Conservation (phyloP, 23 red algal species). For the Chondrus crispus region DNA sequence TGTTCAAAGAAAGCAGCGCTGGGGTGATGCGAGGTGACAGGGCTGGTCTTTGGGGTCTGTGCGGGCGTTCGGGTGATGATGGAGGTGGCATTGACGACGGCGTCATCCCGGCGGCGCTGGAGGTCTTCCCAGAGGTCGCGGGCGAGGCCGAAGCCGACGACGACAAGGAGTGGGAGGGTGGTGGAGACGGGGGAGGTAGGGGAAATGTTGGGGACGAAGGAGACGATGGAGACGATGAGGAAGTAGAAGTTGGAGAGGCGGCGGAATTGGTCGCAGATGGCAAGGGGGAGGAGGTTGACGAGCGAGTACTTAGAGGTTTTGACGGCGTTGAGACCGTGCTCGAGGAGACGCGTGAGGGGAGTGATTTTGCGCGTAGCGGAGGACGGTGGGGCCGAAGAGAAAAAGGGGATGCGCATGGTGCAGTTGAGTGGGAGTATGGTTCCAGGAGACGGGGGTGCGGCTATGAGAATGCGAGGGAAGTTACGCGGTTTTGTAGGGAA, state of each 20-base stretch:
- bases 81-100: slow-evolving; percentile 31
- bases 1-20: neutral
- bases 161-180: slow-evolving; percentile 75
- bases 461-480: neutral
- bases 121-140: slow-evolving; percentile 87
- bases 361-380: neutral
- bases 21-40: neutral
- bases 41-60: too few species aligned
- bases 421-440: neutral
- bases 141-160: slow-evolving; percentile 81
- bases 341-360: neutral
- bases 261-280: slow-evolving; percentile 85
- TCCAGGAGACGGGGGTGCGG: neutral
- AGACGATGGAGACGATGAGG: slow-evolving; percentile 72
- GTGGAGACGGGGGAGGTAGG: slow-evolving; percentile 66
- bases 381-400: neutral
- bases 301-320: slow-evolving; percentile 79
- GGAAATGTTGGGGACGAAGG: slow-evolving; percentile 80
- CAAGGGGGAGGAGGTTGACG: slow-evolving; percentile 74
- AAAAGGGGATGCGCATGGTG: neutral
- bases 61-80: slow-evolving; percentile 3
- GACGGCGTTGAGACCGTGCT: slow-evolving; percentile 70
- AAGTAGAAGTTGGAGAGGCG: slow-evolving; percentile 85
- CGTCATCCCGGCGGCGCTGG: slow-evolving; percentile 46
- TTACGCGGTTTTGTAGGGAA: neutral